These are phyloP conservation scores for Starmerella bombicola DNA, from an alignment of 805 yeast species.

Conservation along the genomic window DNA sequence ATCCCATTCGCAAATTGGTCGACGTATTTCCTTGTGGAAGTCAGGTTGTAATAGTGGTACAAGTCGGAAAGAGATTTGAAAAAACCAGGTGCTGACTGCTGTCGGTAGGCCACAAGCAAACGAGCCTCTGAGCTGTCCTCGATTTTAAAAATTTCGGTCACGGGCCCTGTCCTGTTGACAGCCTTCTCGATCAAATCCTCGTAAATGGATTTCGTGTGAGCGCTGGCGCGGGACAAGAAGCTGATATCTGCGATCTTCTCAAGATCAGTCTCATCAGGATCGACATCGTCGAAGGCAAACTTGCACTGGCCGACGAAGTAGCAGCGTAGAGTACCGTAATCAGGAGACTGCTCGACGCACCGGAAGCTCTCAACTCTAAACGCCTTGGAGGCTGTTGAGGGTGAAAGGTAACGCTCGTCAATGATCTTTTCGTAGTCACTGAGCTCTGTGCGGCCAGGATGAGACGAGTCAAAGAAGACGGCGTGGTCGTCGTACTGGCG, in stretches of 20 bases:
- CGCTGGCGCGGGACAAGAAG: slow-evolving; percentile 64
- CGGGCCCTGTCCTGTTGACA: slow-evolving; percentile 75
- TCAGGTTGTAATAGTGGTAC: slow-evolving; percentile 77
- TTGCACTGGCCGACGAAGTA: slow-evolving; percentile 72
- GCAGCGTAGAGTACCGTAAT: slow-evolving; percentile 46
- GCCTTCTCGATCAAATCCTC: slow-evolving; percentile 58
- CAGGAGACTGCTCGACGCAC: slow-evolving; percentile 26
- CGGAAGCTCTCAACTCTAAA: slow-evolving; percentile 71
- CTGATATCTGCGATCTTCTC: slow-evolving; percentile 63
- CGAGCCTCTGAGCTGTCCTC: slow-evolving; percentile 75
- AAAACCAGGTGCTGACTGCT: slow-evolving; percentile 72
- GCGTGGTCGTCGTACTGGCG: slow-evolving; percentile 77
- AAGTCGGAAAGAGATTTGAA: slow-evolving; percentile 76
- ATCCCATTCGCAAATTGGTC: slow-evolving; percentile 87
- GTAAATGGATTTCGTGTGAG: slow-evolving; percentile 67
- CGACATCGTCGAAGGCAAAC: slow-evolving; percentile 31
- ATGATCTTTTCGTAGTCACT: slow-evolving; percentile 58
- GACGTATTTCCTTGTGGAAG: slow-evolving; percentile 77
- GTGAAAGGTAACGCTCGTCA: slow-evolving; percentile 59
- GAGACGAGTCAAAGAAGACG: slow-evolving; percentile 70
- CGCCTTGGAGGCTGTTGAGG: slow-evolving; percentile 30
- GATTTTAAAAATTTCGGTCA: slow-evolving; percentile 71
- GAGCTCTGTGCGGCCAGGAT: slow-evolving; percentile 37
- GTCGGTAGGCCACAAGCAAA: slow-evolving; percentile 77
- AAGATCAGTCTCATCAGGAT: slow-evolving; percentile 39